phyloP scores from a whole-genome alignment of 495 filamentous ascomycete species.

The Hamigera avellanea region DNA sequence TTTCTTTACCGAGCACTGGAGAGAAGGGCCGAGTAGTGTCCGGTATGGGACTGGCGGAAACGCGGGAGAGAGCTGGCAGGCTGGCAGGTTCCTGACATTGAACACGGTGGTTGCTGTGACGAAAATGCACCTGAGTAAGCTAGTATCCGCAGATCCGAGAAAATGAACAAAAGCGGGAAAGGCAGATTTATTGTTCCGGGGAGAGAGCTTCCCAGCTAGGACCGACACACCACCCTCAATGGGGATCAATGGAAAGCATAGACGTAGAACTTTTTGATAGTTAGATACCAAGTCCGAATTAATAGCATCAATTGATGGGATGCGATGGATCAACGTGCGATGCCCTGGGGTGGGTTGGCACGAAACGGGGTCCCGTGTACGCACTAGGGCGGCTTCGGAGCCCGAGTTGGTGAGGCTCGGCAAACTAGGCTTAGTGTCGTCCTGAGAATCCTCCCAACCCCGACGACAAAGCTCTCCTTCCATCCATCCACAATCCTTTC shows the following conservation, averaged over 20 bases:
- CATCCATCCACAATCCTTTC: constrained; percentile 38
- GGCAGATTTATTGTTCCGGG: constrained; percentile 5
- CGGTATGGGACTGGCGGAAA: too few relatives aligned
- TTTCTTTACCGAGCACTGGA: too few relatives aligned
- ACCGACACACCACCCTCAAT: background rate
- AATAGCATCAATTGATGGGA: background rate
- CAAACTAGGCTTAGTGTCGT: constrained; percentile 35
- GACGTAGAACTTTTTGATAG: background rate
- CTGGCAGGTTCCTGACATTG: background rate
- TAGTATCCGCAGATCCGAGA: constrained; percentile 30
- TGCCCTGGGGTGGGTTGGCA: background rate
- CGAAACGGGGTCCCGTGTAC: background rate
- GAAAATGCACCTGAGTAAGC: constrained; percentile 25
- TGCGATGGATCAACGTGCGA: background rate
- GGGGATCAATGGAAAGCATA: background rate
- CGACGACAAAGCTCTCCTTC: constrained; percentile 47
- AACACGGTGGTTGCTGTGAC: constrained; percentile 25
- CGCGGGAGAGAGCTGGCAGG: background rate
- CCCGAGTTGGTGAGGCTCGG: constrained; percentile 23
- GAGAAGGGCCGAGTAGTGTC: too few relatives aligned
- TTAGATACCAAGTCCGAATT: background rate
- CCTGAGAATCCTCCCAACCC: constrained; percentile 36
- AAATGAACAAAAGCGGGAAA: constrained; percentile 27
- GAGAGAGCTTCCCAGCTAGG: background rate
- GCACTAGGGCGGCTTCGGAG: constrained; percentile 39